phyloP scores from a whole-genome alignment of 108 stramenopile genomes.

The Conticribra weissflogii region DNA sequence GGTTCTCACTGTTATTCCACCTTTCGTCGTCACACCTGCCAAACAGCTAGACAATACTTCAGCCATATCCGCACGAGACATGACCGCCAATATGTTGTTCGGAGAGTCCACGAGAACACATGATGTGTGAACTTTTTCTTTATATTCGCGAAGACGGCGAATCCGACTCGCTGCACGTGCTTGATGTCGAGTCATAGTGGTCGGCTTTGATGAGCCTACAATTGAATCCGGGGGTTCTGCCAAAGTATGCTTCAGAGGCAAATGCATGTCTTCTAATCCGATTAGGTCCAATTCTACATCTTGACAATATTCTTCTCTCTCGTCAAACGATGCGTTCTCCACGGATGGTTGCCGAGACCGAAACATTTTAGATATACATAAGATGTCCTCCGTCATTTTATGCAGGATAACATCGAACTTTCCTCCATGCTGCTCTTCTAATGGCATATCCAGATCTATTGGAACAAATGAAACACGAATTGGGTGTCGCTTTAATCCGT shows the following conservation, averaged over 20 bases:
- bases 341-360: constrained; percentile 6
- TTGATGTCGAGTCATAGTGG: constrained; percentile 29
- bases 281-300: background rate
- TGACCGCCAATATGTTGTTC: constrained; percentile 65
- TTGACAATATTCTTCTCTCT: constrained; percentile 1
- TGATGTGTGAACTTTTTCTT: constrained; percentile 52
- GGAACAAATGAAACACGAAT: constrained; percentile 85
- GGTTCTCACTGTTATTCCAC: constrained; percentile 69
- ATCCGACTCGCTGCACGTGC: constrained; percentile 61
- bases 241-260: background rate
- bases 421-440: constrained; percentile 86
- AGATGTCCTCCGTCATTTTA: constrained; percentile 88
- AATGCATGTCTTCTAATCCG: background rate
- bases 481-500: constrained; percentile 36
- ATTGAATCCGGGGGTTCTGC: constrained; percentile 6
- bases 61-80: constrained; percentile 82
- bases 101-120: constrained; percentile 85
- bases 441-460: constrained; percentile 70
- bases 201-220: background rate
- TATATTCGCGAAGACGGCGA: constrained; percentile 67
- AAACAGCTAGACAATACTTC: constrained; percentile 60
- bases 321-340: background rate
- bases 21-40: constrained; percentile 48
- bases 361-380: constrained; percentile 57
- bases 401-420: constrained; percentile 84